These are phyloP conservation scores for Crocinoboletus sp. DNA, from an alignment of 1,284 basidiomycete genomes.

Conservation along the genomic window DNA sequence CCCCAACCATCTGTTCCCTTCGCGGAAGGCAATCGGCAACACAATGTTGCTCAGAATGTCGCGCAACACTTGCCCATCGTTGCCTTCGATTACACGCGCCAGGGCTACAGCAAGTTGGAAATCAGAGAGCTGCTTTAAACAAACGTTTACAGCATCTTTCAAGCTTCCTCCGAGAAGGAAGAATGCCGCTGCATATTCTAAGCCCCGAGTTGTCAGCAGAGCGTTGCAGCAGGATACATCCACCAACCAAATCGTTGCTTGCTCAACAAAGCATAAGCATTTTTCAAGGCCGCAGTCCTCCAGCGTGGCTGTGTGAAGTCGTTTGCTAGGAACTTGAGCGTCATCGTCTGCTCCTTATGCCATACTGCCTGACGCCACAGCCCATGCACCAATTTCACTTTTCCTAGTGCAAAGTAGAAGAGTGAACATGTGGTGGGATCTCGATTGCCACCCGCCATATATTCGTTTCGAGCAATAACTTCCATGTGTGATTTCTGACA, in stretches of 20 bases:
- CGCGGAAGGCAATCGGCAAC: conserved; percentile 78
- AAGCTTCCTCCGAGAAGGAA: conserved; percentile 90
- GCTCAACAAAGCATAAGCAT: conserved; percentile 90
- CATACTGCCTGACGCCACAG: conserved; percentile 95
- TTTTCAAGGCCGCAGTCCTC: conserved; percentile 94
- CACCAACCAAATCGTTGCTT: conserved; percentile 87
- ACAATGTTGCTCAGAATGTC: conserved; percentile 71
- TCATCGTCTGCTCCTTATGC: conserved; percentile 86
- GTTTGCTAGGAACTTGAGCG: conserved; percentile 92
- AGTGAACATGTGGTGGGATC: conserved; percentile 90
- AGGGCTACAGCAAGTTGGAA: conserved; percentile 88
- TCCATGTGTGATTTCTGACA: conserved; percentile 78
- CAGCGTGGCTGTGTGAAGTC: conserved; percentile 86
- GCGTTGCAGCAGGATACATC: background rate
- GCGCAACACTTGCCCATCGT: conserved; percentile 74
- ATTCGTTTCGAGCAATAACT: conserved; percentile 89
- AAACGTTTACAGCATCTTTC: conserved; percentile 91
- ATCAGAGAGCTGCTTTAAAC: conserved; percentile 84
- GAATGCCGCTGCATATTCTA: conserved; percentile 96
- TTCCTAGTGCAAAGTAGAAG: conserved; percentile 93
- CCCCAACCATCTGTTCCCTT: conserved; percentile 93
- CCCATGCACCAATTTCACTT: conserved; percentile 87
- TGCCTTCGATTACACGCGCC: conserved; percentile 79
- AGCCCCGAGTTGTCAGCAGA: conserved; percentile 8
- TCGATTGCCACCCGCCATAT: conserved; percentile 77